These are phyloP conservation scores for Colletotrichum sp. DNA, from an alignment of 2,329 filamentous ascomycete genomes.

Conservation along the genomic window DNA sequence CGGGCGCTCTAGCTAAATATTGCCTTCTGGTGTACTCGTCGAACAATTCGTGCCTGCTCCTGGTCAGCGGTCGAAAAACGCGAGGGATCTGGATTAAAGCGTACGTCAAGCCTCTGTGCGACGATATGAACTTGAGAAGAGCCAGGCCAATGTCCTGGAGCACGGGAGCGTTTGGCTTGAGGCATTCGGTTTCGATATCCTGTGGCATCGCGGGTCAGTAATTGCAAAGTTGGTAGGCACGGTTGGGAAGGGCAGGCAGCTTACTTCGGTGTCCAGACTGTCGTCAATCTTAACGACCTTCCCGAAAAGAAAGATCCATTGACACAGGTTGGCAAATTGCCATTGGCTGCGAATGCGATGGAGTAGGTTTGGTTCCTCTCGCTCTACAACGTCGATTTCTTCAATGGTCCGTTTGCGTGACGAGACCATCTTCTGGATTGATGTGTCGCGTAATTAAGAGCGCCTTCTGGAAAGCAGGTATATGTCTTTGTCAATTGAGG, in stretches of 20 bases:
- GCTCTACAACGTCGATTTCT: slow-evolving; percentile 41
- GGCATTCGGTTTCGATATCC: slow-evolving; percentile 88
- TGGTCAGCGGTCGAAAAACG: not conserved
- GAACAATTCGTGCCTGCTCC: slow-evolving; percentile 75
- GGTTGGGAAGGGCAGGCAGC: slow-evolving; percentile 23
- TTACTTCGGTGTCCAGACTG: slow-evolving; percentile 87
- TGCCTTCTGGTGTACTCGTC: slow-evolving; percentile 93
- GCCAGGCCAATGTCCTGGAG: slow-evolving; percentile 84
- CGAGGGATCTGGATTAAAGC: slow-evolving; percentile 30
- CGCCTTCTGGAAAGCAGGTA: not conserved
- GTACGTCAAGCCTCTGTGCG: slow-evolving; percentile 89
- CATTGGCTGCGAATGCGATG: slow-evolving; percentile 84
- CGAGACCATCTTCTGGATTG: slow-evolving; percentile 41
- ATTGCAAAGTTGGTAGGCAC: not conserved
- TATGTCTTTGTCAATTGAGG: not conserved
- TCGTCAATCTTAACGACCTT: slow-evolving; percentile 89
- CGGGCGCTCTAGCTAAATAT: slow-evolving; percentile 80
- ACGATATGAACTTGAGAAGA: slow-evolving; percentile 91
- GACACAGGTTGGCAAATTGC: slow-evolving; percentile 93
- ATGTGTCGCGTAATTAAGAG: not conserved
- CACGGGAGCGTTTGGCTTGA: slow-evolving; percentile 77
- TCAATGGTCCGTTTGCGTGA: slow-evolving; percentile 53
- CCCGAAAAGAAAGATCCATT: slow-evolving; percentile 93
- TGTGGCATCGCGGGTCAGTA: slow-evolving; percentile 38
- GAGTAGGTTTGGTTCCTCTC: slow-evolving; percentile 50